Evolutionary conservation across 2,329 filamentous ascomycete genomes (phyloP).

Genomic region (Fusarium pininemorale): DNA sequence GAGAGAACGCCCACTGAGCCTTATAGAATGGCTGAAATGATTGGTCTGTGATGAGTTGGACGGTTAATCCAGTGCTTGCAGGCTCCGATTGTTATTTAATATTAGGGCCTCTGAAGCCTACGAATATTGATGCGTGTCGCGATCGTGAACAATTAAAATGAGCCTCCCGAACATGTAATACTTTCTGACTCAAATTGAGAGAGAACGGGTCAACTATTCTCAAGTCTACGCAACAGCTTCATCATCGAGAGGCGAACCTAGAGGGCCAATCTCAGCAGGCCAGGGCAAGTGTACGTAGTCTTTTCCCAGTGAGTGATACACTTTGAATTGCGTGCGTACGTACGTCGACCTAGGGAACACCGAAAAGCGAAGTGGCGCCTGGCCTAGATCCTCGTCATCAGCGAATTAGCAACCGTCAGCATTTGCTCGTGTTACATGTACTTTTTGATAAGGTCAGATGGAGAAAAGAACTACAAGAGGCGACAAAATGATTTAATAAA

Average conservation of each 20-base stretch:
- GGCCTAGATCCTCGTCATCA: slow-evolving; percentile 30
- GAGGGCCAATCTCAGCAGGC: slow-evolving; percentile 17
- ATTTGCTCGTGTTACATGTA: background rate
- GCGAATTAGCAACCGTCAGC: slow-evolving; percentile 31
- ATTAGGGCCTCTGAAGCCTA: slow-evolving; percentile 4
- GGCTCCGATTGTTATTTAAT: slow-evolving; percentile 25
- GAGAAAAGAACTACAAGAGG: slow-evolving; percentile 19
- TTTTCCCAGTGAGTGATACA: slow-evolving; percentile 1
- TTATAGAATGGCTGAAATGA: background rate
- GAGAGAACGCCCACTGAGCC: slow-evolving; percentile 11
- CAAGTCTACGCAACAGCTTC: slow-evolving; percentile 34
- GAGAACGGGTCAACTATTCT: slow-evolving; percentile 12
- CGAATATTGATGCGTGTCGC: slow-evolving; percentile 23
- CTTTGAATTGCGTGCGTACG: slow-evolving; percentile 15
- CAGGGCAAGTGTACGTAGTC: slow-evolving; percentile 32
- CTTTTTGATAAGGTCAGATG: slow-evolving; percentile 7
- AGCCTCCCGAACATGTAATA: background rate
- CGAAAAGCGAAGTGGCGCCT: slow-evolving; percentile 27
- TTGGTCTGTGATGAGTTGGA: background rate
- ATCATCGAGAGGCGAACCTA: slow-evolving; percentile 37
- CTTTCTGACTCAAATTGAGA: background rate
- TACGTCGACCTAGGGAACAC: slow-evolving; percentile 4
- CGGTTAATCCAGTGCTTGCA: background rate
- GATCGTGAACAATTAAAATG: slow-evolving; percentile 2
- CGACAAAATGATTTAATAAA: slow-evolving; percentile 13